Conservation (phyloP, 306 rosid genomes). For the Cucumis cinereus region DNA sequence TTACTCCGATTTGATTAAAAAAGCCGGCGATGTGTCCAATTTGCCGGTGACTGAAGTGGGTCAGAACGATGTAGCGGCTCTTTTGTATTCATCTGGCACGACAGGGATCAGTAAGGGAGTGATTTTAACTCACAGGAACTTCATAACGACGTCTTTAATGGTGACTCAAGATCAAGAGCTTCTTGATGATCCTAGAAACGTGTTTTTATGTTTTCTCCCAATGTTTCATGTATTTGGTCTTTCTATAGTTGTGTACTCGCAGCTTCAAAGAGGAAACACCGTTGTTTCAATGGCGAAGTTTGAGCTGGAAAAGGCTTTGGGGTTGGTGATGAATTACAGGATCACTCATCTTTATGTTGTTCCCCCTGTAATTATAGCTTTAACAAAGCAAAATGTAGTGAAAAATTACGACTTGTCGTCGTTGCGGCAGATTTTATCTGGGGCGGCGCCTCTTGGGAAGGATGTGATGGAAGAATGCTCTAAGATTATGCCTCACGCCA, state of each 20-base stretch:
- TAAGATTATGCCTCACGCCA: slow-evolving; percentile 11
- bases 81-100: slow-evolving; percentile 42
- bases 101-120: slow-evolving; percentile 44
- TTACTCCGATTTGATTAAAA: slow-evolving; percentile 20
- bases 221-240: slow-evolving; percentile 37
- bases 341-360: slow-evolving; percentile 24
- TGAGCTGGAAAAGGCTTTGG: slow-evolving; percentile 18
- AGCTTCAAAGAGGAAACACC: slow-evolving; percentile 28
- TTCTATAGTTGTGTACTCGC: slow-evolving; percentile 12
- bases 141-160: slow-evolving; percentile 26
- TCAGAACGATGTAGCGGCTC: slow-evolving; percentile 29
- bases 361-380: slow-evolving; percentile 29
- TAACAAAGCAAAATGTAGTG: slow-evolving; percentile 14
- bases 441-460: slow-evolving; percentile 30
- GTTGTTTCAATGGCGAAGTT: slow-evolving; percentile 28
- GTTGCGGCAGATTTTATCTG: slow-evolving; percentile 15
- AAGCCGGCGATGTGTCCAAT: not conserved
- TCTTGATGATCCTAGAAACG: slow-evolving; percentile 17
- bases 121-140: slow-evolving; percentile 29
- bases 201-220: slow-evolving; percentile 30
- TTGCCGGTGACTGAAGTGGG: not conserved
- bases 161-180: slow-evolving; percentile 20
- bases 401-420: slow-evolving; percentile 26
- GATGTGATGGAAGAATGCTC: slow-evolving; percentile 30
- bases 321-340: slow-evolving; percentile 20